These are phyloP conservation scores for Geosmithia putterillii DNA, from an alignment of 2,329 filamentous ascomycete species.

Conservation along the genomic window DNA sequence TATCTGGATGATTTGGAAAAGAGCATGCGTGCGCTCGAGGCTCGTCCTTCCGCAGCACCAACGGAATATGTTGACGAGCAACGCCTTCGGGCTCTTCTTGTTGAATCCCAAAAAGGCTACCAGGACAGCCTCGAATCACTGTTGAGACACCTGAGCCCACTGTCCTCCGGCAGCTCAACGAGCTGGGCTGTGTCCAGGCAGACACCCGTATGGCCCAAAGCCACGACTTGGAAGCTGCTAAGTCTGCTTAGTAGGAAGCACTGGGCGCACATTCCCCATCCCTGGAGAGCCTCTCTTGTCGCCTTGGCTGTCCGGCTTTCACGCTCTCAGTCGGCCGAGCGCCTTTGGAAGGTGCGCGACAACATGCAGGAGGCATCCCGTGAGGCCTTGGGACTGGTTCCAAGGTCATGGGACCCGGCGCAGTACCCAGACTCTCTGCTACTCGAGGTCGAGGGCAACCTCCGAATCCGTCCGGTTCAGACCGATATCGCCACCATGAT, in stretches of 20 bases:
- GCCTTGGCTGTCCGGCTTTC: neutral
- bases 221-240: neutral
- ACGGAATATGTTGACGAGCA: too few relatives aligned
- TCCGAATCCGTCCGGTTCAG: constrained; percentile 50
- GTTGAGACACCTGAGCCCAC: too few relatives aligned
- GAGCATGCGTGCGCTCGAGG: too few relatives aligned
- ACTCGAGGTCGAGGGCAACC: constrained; percentile 51
- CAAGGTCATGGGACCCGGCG: constrained; percentile 38
- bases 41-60: too few relatives aligned
- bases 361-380: too few relatives aligned
- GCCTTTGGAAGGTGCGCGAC: neutral
- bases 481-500: constrained; percentile 50
- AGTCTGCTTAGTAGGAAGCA: neutral
- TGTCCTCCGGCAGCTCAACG: too few relatives aligned
- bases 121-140: too few relatives aligned
- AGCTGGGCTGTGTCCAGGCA: too few relatives aligned
- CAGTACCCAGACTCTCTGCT: constrained; percentile 50
- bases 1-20: too few relatives aligned
- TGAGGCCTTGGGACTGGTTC: too few relatives aligned
- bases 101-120: too few relatives aligned
- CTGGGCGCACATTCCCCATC: neutral
- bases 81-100: too few relatives aligned
- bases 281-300: neutral
- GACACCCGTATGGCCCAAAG: neutral
- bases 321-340: neutral